Evolutionary conservation across 129 eudicot genomes (phyloP), one percentile per base, ranked within the genome.

Genomic region (Helichrysum umbraculigerum): DNA sequence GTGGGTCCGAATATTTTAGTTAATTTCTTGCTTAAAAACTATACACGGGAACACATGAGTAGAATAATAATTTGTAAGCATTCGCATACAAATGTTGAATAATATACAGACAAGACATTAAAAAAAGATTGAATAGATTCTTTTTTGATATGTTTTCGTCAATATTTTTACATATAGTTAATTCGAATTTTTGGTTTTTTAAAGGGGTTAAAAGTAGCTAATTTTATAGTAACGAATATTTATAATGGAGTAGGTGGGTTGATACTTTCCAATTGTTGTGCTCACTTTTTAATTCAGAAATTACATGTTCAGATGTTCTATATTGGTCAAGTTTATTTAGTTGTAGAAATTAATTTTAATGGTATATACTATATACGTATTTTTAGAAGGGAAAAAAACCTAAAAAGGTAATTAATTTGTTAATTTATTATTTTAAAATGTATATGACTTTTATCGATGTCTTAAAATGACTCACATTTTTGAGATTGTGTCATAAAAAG

Each of bases 81-180:
- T 54, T 72, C 78, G 42, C 66, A 65, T 64, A 39, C 74, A 56
- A 66, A 73, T 57, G 69, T 73, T 73, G 83, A 79, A 79, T 79
- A 72, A 72, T 61, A 65, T 79, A 56, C 78, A 79, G 54, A 30
- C 56, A 66, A 19, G 19, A n/a, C 52, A 79, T 57, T 52, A 51
- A 35, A 73, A 72, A 66, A 39, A 19, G 28, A 11, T 42, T 52
- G 30, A 42, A 57, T 34, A 73, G 83, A 73, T 79, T 66, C 70
- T 29, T 39, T 25, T 79, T 68, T 66, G 60, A 66, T 79, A 73
- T 79, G 79, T 73, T 73, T 21, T 34, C 67, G 16, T 19, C 21
- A 4, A 70, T 70, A 70, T 62, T 78, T 78, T 56, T 56, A 52
- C 47, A 21, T 42, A 11, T 42, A 11, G 12, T 29, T 7, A 37